Evolutionary conservation across 2,329 filamentous ascomycete species (phyloP).

Genomic region (Colletotrichum sp.): DNA sequence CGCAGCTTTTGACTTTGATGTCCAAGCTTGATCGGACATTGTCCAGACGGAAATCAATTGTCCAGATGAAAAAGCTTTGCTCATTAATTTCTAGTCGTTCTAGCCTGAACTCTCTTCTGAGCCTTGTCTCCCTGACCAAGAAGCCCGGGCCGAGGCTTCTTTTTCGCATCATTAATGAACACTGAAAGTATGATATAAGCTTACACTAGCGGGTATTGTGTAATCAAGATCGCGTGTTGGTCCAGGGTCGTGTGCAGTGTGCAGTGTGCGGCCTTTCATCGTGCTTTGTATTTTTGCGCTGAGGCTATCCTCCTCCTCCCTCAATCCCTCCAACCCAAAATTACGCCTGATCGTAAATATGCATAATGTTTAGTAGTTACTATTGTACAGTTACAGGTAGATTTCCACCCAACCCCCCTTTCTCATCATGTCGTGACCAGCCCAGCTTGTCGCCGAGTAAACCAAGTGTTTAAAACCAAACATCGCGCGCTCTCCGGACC

Average conservation of each 20-base stretch:
- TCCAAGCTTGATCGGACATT: background rate
- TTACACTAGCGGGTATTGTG: background rate
- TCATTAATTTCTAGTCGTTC: background rate
- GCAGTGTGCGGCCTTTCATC: background rate
- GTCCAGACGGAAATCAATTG: background rate
- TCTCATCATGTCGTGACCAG: slow-evolving; percentile 18
- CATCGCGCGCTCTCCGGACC: background rate
- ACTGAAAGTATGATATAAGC: background rate
- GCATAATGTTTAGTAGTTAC: slow-evolving; percentile 6
- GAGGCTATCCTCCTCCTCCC: background rate
- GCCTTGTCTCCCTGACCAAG: background rate
- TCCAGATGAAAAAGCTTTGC: background rate
- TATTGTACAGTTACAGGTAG: slow-evolving; percentile 22
- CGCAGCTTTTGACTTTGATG: background rate
- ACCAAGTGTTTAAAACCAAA: background rate
- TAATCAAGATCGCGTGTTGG: background rate
- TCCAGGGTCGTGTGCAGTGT: background rate
- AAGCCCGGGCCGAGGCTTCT: background rate
- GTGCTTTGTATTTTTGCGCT: background rate
- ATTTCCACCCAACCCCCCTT: background rate
- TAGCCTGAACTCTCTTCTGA: background rate
- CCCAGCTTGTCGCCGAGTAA: slow-evolving; percentile 9
- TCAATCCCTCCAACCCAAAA: background rate
- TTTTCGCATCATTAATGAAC: background rate
- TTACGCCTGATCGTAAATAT: slow-evolving; percentile 13